Base-by-base conservation (phyloP, 2,329 filamentous ascomycete species). In the Amauroascus niger region DNA sequence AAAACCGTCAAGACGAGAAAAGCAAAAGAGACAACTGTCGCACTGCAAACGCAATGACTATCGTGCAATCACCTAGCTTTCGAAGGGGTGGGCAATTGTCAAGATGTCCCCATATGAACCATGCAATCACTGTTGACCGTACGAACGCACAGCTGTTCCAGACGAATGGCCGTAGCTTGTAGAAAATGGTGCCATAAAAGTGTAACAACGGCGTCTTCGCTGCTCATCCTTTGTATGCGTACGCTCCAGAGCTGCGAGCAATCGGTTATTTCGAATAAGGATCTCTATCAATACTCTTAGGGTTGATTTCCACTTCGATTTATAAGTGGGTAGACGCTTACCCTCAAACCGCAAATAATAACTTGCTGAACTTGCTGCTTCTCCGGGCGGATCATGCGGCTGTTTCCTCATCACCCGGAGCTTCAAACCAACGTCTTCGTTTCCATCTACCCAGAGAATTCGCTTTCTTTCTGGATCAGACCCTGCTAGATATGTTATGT, bases 271-370 rank as follows among this genome's bases (percentile, higher is more conserved):
- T 35, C 45, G 45, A 35, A 47, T 35, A 22, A 47, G 28, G 30
- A 47, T 6, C 18, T 47, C 45, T 47, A 47, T 13, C 6, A 16
- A 22, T 33, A 22, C 5, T 9, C 6, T 35, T 16, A 35, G 30
- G 28, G 24, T 14, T 22, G 35, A 20, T 35, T 18, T n/a, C 18
- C 8, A 14, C 2, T 35, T 13, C 26, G 26, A 9, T 7, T n/a
- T 30, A 4, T 4, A n/a, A 35, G 6, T 24, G 28, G 11, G 13
- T 46, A 14, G 24, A 41, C 24, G 18, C 47, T 50, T 40, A 41
- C 47, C 47, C 16, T 50, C 33, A 20, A 50, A 40, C n/a, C 13
- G 4, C 22, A 50, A 3, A 1, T 41, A n/a, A 50, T 50, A 50
- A 14, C 33, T 50, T 8, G 22, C 35, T 1, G 18, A 50, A 14